A percentile compares a stretch with the other conserved stretches of the same genome.
Evolutionary conservation across 2,329 filamentous ascomycete genomes (phyloP).

Genomic region (Ceratocystis diversiconidia): DNA sequence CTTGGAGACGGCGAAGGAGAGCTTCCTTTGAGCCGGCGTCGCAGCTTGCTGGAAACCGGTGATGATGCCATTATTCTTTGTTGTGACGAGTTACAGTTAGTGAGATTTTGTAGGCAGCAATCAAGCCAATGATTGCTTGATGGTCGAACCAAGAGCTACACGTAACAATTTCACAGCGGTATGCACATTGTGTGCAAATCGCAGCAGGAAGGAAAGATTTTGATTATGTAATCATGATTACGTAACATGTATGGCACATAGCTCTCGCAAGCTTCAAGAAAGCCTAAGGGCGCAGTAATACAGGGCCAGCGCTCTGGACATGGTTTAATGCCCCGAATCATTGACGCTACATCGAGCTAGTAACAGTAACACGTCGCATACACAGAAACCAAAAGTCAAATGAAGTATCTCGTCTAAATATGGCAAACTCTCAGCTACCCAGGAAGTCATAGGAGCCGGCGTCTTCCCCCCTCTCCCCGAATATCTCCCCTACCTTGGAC

Average conservation of each 20-base stretch:
- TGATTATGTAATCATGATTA: not conserved
- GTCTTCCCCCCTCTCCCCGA: too few relatives aligned
- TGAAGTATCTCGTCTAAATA: too few relatives aligned
- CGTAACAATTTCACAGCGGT: not conserved
- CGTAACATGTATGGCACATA: not conserved
- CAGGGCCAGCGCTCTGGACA: too few relatives aligned
- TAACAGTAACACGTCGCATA: too few relatives aligned
- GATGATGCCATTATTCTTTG: conserved; percentile 33
- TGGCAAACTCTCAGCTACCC: not conserved
- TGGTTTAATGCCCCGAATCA: too few relatives aligned
- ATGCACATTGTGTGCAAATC: not conserved
- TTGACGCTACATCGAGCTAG: too few relatives aligned
- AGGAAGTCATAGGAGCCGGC: too few relatives aligned
- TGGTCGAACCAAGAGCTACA: not conserved
- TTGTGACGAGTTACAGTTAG: not conserved
- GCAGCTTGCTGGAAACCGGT: conserved; percentile 43
- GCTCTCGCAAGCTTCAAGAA: not conserved
- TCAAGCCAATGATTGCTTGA: not conserved
- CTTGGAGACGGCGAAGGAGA: conserved; percentile 10
- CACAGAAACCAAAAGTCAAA: too few relatives aligned
- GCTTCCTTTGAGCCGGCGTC: conserved; percentile 42
- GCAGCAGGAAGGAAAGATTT: not conserved
- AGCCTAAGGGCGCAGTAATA: too few relatives aligned
- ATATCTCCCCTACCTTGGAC: too few relatives aligned
- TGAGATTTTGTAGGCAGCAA: not conserved